These are phyloP conservation scores for Lactarius hatsudake DNA, from an alignment of 768 basidiomycete species.

Conservation along the genomic window DNA sequence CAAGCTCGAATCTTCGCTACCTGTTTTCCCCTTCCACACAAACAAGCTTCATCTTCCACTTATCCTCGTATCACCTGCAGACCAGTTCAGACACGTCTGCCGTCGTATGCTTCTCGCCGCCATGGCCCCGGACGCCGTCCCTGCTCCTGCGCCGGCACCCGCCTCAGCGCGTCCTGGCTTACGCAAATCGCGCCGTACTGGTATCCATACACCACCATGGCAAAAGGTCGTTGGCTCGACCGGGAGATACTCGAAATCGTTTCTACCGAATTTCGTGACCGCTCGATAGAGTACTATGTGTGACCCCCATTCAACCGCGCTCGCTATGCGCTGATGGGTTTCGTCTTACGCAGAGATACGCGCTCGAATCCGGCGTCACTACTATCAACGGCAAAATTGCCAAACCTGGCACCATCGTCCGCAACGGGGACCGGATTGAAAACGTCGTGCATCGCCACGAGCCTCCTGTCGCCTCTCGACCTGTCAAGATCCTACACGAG, in stretches of 20 bases:
- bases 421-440: constrained; percentile 90
- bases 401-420: constrained; percentile 70
- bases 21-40: constrained; percentile 25
- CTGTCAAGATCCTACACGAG: constrained; percentile 74
- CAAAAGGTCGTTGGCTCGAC: constrained; percentile 87
- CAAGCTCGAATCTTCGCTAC: constrained; percentile 13
- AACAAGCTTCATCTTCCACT: constrained; percentile 36
- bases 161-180: constrained; percentile 42
- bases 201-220: constrained; percentile 92
- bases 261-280: constrained; percentile 90
- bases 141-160: constrained; percentile 12
- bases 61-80: constrained; percentile 48
- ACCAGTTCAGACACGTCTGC: constrained; percentile 48
- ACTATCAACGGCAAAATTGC: constrained; percentile 92
- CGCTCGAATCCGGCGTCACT: constrained; percentile 91
- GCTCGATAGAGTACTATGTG: constrained; percentile 95
- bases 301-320: constrained; percentile 35
- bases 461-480: constrained; percentile 85
- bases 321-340: neutral
- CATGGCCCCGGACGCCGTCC: constrained; percentile 26
- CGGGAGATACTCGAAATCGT: constrained; percentile 88
- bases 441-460: constrained; percentile 97
- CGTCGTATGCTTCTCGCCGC: constrained; percentile 29
- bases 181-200: constrained; percentile 87
- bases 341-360: constrained; percentile 47